Conservation (phyloP, 768 basidiomycete species). For the Lactifluus echinatus region DNA sequence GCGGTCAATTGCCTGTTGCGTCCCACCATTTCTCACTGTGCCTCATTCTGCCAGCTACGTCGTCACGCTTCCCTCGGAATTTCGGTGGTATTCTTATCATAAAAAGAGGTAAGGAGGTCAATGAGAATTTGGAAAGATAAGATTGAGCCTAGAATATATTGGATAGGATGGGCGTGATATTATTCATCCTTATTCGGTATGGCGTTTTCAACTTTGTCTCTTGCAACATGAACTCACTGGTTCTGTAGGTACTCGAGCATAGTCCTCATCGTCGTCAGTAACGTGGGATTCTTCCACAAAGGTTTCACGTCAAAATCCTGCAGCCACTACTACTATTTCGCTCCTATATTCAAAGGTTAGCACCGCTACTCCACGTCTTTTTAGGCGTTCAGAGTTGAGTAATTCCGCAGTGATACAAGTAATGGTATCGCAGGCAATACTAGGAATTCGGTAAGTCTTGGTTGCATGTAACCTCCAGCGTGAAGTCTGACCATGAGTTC, state of each 20-base stretch:
- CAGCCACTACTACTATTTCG: conserved; percentile 38
- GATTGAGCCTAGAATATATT: neutral
- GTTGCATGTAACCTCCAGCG: neutral
- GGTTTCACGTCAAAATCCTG: conserved; percentile 43
- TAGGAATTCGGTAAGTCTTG: conserved; percentile 45
- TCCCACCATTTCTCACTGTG: neutral
- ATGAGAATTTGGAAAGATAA: neutral
- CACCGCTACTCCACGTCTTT: neutral
- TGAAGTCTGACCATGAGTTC: neutral
- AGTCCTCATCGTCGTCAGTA: neutral
- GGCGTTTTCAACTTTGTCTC: no score
- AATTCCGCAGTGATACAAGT: conserved; percentile 44
- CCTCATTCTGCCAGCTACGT: neutral
- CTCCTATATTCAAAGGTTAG: conserved; percentile 57
- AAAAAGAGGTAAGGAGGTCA: neutral
- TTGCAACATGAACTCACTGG: no score
- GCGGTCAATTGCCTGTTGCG: neutral
- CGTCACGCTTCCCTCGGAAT: neutral
- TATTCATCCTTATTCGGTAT: neutral
- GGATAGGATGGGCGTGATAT: neutral
- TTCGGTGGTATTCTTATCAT: neutral
- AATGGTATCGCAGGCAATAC: conserved; percentile 56
- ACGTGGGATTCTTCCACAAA: conserved; percentile 44
- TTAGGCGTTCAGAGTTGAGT: neutral
- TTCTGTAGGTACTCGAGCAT: neutral